A percentile compares a stretch with the other conserved stretches of the same genome.
phyloP scores from a whole-genome alignment of 768 basidiomycete genomes.

The Auricularia cornea region DNA sequence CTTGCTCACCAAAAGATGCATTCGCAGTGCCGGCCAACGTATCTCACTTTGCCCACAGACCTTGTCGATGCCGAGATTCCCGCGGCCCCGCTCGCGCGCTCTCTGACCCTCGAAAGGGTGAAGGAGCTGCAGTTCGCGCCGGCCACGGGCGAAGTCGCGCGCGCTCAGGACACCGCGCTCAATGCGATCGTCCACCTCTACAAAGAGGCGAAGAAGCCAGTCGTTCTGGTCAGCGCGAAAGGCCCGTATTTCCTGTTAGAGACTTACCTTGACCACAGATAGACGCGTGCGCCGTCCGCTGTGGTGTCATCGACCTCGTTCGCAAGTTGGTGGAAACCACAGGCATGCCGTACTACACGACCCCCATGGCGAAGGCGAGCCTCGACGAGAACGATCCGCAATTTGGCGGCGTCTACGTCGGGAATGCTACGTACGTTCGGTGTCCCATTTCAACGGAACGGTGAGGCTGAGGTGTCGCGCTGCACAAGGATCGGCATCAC shows the following conservation, averaged over 20 bases:
- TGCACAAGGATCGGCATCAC: not conserved
- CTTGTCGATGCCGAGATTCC: slow-evolving; percentile 64
- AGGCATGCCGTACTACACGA: slow-evolving; percentile 61
- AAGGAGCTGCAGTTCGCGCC: slow-evolving; percentile 35
- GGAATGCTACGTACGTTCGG: not conserved
- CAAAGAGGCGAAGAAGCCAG: slow-evolving; percentile 48
- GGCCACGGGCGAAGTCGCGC: slow-evolving; percentile 23
- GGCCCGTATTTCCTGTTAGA: too few species aligned
- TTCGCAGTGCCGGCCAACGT: slow-evolving; percentile 70
- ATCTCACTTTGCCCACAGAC: slow-evolving; percentile 81
- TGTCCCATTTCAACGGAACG: too few species aligned
- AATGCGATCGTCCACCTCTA: slow-evolving; percentile 62
- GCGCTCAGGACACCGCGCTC: slow-evolving; percentile 57
- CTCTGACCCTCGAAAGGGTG: slow-evolving; percentile 35
- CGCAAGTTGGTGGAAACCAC: slow-evolving; percentile 56
- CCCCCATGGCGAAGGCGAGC: slow-evolving; percentile 66
- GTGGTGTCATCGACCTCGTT: slow-evolving; percentile 54
- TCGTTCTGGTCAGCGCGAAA: slow-evolving; percentile 49
- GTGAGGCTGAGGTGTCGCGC: too few species aligned
- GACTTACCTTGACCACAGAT: not conserved
- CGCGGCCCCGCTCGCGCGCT: slow-evolving; percentile 49
- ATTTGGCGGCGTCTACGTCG: not conserved
- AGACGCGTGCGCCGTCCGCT: slow-evolving; percentile 77
- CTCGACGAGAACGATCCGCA: not conserved
- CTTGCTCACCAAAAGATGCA: not conserved